Percentiles rank a stretch among this genome's conserved stretches.
Conservation (phyloP, 805 yeast genomes). For the Candida peoriensis region DNA sequence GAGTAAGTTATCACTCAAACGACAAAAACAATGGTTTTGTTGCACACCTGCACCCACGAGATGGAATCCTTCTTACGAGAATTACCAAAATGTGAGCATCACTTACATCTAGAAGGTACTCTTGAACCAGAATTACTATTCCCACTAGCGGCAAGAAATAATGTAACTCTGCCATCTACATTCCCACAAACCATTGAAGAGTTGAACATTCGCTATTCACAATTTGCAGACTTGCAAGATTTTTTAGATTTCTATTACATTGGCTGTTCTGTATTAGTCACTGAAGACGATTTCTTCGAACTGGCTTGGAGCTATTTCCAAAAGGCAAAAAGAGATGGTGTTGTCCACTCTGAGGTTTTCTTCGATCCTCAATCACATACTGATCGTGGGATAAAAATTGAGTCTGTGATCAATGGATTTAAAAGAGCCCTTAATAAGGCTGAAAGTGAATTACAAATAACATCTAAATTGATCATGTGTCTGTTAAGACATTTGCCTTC, state of each 20-base stretch:
- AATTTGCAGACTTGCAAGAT: constrained; percentile 68
- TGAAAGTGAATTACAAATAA: constrained; percentile 49
- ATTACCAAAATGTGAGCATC: constrained; percentile 85
- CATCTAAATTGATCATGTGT: constrained; percentile 77
- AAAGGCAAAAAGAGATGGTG: constrained; percentile 54
- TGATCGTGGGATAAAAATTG: constrained; percentile 57
- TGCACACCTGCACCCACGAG: too few relatives aligned
- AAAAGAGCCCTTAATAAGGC: constrained; percentile 65
- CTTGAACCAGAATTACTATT: constrained; percentile 70
- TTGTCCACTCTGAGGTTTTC: constrained; percentile 69
- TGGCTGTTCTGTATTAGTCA: constrained; percentile 70
- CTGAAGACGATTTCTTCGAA: constrained; percentile 70
- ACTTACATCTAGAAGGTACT: constrained; percentile 81
- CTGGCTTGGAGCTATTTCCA: constrained; percentile 70
- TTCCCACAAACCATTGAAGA: constrained; percentile 60
- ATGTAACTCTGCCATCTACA: constrained; percentile 50
- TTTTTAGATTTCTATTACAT: constrained; percentile 75
- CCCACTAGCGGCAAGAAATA: constrained; percentile 62
- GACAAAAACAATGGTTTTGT: too few relatives aligned
- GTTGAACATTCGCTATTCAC: constrained; percentile 51
- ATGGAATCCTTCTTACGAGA: constrained; percentile 54
- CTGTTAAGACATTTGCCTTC: constrained; percentile 71
- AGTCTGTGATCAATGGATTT: constrained; percentile 60
- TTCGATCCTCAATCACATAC: constrained; percentile 86
- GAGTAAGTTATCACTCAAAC: too few relatives aligned